phyloP scores from a whole-genome alignment of 495 filamentous ascomycete genomes.

The Patellaria atrata region DNA sequence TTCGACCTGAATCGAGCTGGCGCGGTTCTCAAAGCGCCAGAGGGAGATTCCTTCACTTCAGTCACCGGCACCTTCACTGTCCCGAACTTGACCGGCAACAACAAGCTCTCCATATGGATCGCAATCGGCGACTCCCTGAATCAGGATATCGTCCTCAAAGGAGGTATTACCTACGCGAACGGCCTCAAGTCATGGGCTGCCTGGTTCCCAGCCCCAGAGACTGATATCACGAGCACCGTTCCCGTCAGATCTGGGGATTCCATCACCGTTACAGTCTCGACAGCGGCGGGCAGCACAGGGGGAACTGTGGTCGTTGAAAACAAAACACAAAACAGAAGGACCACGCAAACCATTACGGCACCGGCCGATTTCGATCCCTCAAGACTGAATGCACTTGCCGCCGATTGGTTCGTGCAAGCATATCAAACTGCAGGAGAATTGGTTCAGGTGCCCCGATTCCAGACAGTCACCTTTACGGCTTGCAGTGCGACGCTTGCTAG shows the following conservation, averaged over 20 bases:
- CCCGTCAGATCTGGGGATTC: conserved; percentile 3
- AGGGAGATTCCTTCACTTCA: conserved; percentile 5
- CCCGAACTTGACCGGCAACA: conserved; percentile 2
- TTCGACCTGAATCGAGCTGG: conserved; percentile 9
- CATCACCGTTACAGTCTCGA: conserved; percentile 7
- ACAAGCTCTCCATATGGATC: conserved; percentile 9
- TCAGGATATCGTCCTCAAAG: conserved; percentile 7
- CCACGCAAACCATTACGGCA: conserved; percentile 1
- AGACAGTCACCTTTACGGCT: conserved; percentile 4
- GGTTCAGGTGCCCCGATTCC: conserved; percentile 1
- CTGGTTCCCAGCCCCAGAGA: conserved; percentile 2
- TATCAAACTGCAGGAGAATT: conserved; percentile 9
- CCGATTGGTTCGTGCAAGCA: conserved; percentile 11
- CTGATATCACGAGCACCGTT: conserved; percentile 2
- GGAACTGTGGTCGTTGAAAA: conserved; percentile 8
- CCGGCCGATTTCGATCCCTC: conserved; percentile 1
- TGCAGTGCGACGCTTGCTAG: conserved; percentile 4
- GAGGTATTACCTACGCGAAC: conserved; percentile 4
- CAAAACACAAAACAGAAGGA: conserved; percentile 8
- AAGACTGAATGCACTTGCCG: neutral
- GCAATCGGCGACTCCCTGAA: conserved; percentile 5
- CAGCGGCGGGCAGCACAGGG: neutral
- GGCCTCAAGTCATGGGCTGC: conserved; percentile 1
- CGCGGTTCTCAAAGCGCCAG: conserved; percentile 9
- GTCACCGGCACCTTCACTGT: conserved; percentile 13